phyloP scores from a whole-genome alignment of 106 monocot species.

The Xerophyta viscosa region DNA sequence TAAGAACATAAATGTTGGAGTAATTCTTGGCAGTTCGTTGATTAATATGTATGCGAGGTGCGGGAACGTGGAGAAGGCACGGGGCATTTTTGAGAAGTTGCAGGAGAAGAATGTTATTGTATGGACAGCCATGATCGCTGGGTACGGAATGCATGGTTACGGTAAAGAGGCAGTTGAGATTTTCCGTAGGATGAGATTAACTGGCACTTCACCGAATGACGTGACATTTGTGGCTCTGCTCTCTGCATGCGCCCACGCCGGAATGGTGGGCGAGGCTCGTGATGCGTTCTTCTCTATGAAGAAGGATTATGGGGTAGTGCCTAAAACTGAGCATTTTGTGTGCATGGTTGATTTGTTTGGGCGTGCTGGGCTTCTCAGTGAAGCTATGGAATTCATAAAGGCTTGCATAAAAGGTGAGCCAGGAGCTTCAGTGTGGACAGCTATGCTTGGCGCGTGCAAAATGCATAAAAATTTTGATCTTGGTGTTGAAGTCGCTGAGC shows the following conservation, averaged over 20 bases:
- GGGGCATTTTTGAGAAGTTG: slow-evolving; percentile 39
- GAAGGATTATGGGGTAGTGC: slow-evolving; percentile 27
- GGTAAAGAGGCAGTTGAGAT: slow-evolving; percentile 29
- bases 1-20: slow-evolving; percentile 15
- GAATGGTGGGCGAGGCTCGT: slow-evolving; percentile 32
- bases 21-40: slow-evolving; percentile 30
- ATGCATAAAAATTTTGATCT: slow-evolving; percentile 45
- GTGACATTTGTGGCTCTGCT: slow-evolving; percentile 52
- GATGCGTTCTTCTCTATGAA: slow-evolving; percentile 35
- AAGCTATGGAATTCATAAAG: slow-evolving; percentile 28
- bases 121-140: slow-evolving; percentile 56
- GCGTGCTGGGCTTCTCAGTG: slow-evolving; percentile 37
- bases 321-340: slow-evolving; percentile 43
- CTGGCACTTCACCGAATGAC: slow-evolving; percentile 25
- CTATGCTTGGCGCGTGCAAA: slow-evolving; percentile 51
- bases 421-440: slow-evolving; percentile 45
- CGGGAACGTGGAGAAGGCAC: slow-evolving; percentile 26
- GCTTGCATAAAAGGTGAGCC: slow-evolving; percentile 24
- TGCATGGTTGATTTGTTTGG: slow-evolving; percentile 62
- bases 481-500: slow-evolving; percentile 29
- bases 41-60: slow-evolving; percentile 54
- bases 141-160: slow-evolving; percentile 50
- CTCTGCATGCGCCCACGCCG: slow-evolving; percentile 53
- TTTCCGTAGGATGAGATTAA: slow-evolving; percentile 26
- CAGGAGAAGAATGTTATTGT: slow-evolving; percentile 32